Conservation (phyloP, 225 moss, liverwort and hornwort genomes). For the Neckera pumila region DNA sequence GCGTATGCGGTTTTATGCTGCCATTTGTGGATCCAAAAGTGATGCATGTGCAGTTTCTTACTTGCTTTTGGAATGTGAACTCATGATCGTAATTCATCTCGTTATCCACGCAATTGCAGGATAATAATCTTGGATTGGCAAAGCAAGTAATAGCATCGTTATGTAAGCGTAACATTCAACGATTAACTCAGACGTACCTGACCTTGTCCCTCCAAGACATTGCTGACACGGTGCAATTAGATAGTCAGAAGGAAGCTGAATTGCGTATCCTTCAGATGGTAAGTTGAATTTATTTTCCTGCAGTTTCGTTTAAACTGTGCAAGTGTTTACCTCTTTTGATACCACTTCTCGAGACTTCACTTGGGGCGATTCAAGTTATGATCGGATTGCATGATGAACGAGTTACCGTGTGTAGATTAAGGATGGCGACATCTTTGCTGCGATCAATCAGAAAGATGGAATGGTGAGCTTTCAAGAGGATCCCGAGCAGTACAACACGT, state of each 20-base stretch:
- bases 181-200: constrained; percentile 98
- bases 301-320: background rate
- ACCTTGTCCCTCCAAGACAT: constrained; percentile 98
- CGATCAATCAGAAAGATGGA: constrained; percentile 96
- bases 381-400: background rate
- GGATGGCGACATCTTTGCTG: constrained; percentile 96
- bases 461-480: constrained; percentile 99
- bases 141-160: constrained; percentile 96
- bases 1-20: background rate
- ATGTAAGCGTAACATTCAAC: constrained; percentile 95
- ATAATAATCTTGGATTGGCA: constrained; percentile 94
- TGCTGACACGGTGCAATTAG: constrained; percentile 89
- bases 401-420: constrained; percentile 49
- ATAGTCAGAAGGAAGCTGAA: constrained; percentile 92
- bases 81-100: background rate
- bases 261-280: constrained; percentile 98
- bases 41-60: background rate
- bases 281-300: background rate
- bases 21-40: background rate
- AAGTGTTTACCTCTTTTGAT: background rate
- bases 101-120: constrained; percentile 36
- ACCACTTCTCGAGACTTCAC: background rate
- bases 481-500: constrained; percentile 97
- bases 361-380: background rate
- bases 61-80: background rate